phyloP scores from a whole-genome alignment of 2,329 filamentous ascomycete species.

The Macroventuria anomochaeta region DNA sequence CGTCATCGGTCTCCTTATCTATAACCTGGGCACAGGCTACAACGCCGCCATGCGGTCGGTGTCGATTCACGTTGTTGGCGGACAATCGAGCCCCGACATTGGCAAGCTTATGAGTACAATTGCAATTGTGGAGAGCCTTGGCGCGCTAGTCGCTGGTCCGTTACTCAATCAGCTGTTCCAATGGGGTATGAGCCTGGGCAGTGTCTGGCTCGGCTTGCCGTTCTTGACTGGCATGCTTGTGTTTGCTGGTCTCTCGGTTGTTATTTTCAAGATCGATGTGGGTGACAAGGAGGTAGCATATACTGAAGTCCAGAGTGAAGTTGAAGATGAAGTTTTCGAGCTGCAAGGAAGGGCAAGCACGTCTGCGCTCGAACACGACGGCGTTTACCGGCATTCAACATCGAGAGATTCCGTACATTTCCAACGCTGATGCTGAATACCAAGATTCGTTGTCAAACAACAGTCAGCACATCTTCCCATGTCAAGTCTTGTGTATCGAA shows the following conservation, averaged over 20 bases:
- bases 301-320: conserved; percentile 23
- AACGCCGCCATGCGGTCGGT: conserved; percentile 55
- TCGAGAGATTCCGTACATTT: conserved; percentile 4
- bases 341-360: conserved; percentile 18
- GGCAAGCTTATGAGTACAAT: conserved; percentile 59
- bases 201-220: conserved; percentile 57
- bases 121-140: conserved; percentile 56
- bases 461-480: not conserved
- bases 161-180: conserved; percentile 56
- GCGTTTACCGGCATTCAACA: conserved; percentile 5
- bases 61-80: conserved; percentile 56
- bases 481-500: no score
- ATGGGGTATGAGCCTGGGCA: conserved; percentile 55
- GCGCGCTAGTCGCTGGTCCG: conserved; percentile 56
- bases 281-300: conserved; percentile 32
- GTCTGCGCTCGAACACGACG: conserved; percentile 20
- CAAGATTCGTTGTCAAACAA: not conserved
- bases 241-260: conserved; percentile 32
- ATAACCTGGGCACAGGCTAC: conserved; percentile 58
- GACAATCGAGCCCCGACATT: conserved; percentile 51
- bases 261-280: conserved; percentile 40
- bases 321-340: conserved; percentile 18
- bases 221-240: conserved; percentile 41
- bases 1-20: conserved; percentile 54
- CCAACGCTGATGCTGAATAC: not conserved